These are phyloP conservation scores for Xylogone sp. DNA, from an alignment of 2,329 filamentous ascomycete species.

Conservation along the genomic window DNA sequence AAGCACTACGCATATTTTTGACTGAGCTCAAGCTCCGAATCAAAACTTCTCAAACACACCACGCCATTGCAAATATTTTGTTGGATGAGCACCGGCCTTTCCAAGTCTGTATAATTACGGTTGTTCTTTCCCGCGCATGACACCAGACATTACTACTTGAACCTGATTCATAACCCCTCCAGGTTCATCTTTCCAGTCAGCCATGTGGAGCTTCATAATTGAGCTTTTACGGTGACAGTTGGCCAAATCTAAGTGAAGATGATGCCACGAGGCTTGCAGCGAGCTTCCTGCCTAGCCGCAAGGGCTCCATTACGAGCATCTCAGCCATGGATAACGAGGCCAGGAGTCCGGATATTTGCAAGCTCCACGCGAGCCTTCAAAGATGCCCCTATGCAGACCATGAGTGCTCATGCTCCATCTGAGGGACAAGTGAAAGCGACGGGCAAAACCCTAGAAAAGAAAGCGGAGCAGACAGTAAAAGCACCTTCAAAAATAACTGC, in stretches of 20 bases:
- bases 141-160: too few relatives aligned
- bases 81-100: too few relatives aligned
- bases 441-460: constrained; percentile 16
- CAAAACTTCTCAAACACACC: too few relatives aligned
- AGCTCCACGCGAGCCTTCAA: constrained; percentile 17
- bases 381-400: constrained; percentile 16
- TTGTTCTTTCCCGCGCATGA: too few relatives aligned
- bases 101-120: too few relatives aligned
- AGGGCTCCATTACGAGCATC: constrained; percentile 16
- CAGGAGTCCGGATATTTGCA: constrained; percentile 23
- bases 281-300: constrained; percentile 23
- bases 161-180: neutral
- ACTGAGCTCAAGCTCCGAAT: neutral
- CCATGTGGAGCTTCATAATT: constrained; percentile 12
- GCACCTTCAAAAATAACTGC: constrained; percentile 12
- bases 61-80: too few relatives aligned
- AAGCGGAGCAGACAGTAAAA: constrained; percentile 19
- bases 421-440: constrained; percentile 14
- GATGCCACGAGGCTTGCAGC: constrained; percentile 22
- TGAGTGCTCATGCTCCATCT: constrained; percentile 14
- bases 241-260: constrained; percentile 15
- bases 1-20: too few relatives aligned
- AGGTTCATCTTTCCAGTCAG: neutral
- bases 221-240: constrained; percentile 10
- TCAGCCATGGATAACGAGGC: constrained; percentile 16